Percentiles rank a stretch among this genome's conserved stretches.
These are phyloP conservation scores for Teratosphaeria pseudoeucalypti DNA, from an alignment of 2,329 filamentous ascomycete genomes.

Conservation along the genomic window DNA sequence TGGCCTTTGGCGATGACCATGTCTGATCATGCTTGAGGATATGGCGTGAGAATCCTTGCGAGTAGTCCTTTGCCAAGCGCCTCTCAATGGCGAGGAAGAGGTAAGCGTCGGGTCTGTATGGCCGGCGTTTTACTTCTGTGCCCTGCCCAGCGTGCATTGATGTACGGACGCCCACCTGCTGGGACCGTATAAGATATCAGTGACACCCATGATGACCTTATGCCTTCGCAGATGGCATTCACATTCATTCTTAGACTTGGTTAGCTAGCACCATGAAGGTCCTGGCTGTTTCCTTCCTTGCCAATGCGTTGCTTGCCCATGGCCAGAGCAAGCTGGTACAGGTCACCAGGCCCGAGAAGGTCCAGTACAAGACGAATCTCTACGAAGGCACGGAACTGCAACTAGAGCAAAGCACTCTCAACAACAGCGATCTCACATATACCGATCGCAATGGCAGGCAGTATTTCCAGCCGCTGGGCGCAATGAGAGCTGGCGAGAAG, in stretches of 20 bases:
- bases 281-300: not conserved
- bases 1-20: not conserved
- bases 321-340: not conserved
- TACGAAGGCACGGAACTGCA: constrained; percentile 19
- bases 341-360: not conserved
- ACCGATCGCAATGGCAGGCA: constrained; percentile 20
- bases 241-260: not conserved
- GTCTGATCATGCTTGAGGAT: not conserved
- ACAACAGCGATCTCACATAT: constrained; percentile 22
- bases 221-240: not conserved
- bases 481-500: constrained; percentile 39
- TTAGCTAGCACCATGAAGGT: not conserved
- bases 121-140: not conserved
- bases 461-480: constrained; percentile 21
- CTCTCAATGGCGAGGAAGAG: not conserved
- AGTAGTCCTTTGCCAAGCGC: not conserved
- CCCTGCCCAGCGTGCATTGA: not conserved
- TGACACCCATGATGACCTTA: not conserved
- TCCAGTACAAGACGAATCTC: constrained; percentile 15
- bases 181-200: not conserved
- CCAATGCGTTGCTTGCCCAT: not conserved
- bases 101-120: not conserved
- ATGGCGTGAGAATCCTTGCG: not conserved
- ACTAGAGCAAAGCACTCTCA: constrained; percentile 15
- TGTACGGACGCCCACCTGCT: not conserved